Conservation (phyloP, 179 eudicot species). For the Silene noctiflora region DNA sequence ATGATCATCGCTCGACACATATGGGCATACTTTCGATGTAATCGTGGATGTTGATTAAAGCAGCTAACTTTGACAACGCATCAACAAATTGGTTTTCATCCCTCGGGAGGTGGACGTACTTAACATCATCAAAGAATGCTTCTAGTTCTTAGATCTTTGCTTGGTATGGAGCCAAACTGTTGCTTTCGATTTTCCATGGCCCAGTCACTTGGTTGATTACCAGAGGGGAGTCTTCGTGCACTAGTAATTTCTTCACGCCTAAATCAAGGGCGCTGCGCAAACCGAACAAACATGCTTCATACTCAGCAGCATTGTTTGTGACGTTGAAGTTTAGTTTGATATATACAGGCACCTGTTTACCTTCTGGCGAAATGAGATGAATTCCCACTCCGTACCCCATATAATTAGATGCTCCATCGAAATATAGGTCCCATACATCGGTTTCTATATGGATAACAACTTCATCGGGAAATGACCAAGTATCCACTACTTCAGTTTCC, state of each 20-base stretch:
- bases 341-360: neutral
- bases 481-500: too few species aligned
- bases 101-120: neutral
- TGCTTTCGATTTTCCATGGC: neutral
- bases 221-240: neutral
- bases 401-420: neutral
- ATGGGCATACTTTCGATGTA: neutral
- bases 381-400: neutral
- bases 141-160: neutral
- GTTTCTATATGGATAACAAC: too few species aligned
- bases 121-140: neutral
- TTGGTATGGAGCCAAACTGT: neutral
- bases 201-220: neutral
- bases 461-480: too few species aligned
- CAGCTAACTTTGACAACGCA: too few species aligned
- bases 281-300: too few species aligned
- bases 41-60: too few species aligned
- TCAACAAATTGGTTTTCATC: conserved; percentile 3
- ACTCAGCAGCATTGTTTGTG: neutral
- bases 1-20: neutral
- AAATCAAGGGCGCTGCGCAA: too few species aligned
- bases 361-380: neutral
- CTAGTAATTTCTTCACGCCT: neutral
- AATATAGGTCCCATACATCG: neutral
- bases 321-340: neutral